These are phyloP conservation scores for Galerina marginata DNA, from an alignment of 768 basidiomycete species.

Conservation along the genomic window DNA sequence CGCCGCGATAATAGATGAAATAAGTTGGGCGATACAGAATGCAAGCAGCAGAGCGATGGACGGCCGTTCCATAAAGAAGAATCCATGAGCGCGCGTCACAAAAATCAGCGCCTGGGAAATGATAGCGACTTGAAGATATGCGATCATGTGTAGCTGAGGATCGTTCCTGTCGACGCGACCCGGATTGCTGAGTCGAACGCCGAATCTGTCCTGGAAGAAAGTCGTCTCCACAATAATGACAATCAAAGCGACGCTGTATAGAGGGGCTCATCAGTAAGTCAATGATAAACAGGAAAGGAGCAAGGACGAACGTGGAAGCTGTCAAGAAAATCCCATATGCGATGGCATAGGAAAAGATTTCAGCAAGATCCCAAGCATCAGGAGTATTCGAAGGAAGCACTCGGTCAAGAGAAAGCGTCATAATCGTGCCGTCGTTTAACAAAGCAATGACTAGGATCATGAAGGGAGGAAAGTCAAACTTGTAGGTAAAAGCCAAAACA, in stretches of 20 bases:
- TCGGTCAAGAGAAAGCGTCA: constrained; percentile 96
- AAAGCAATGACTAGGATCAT: constrained; percentile 99
- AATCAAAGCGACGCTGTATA: constrained; percentile 71
- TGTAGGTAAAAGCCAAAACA: constrained; percentile 93
- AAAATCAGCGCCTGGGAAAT: constrained; percentile 99
- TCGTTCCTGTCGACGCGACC: constrained; percentile 59
- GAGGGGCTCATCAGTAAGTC: constrained; percentile 9
- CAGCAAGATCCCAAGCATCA: constrained; percentile 94
- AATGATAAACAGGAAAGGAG: not conserved
- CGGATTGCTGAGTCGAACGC: constrained; percentile 56
- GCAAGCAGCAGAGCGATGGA: constrained; percentile 91
- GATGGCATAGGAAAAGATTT: constrained; percentile 95
- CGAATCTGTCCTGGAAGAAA: constrained; percentile 91
- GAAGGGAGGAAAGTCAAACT: constrained; percentile 99
- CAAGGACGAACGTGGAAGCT: constrained; percentile 79
- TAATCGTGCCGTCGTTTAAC: constrained; percentile 98
- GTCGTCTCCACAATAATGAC: constrained; percentile 83
- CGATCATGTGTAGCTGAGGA: constrained; percentile 79
- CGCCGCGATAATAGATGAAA: constrained; percentile 94
- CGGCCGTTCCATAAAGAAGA: constrained; percentile 97
- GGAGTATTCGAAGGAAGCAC: constrained; percentile 94
- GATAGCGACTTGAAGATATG: constrained; percentile 97
- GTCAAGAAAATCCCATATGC: constrained; percentile 96
- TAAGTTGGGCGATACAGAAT: constrained; percentile 91
- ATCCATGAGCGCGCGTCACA: constrained; percentile 90